These are phyloP conservation scores for Colletotrichum tanaceti DNA, from an alignment of 2,329 filamentous ascomycete species.

Conservation along the genomic window DNA sequence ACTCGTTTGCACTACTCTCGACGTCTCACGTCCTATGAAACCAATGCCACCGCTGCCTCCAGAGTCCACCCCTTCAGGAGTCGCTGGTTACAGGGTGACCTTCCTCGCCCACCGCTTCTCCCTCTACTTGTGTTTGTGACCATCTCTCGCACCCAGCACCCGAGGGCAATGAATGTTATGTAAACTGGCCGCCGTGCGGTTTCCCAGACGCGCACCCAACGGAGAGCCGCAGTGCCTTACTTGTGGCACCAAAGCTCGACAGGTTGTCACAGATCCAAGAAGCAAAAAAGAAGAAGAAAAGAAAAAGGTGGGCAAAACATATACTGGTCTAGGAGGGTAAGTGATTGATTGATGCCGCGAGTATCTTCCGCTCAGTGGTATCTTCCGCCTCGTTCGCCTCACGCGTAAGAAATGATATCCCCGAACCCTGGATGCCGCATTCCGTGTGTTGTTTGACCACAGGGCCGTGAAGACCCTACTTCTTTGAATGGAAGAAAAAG, in stretches of 20 bases:
- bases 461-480: background rate
- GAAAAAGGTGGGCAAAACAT: background rate
- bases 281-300: background rate
- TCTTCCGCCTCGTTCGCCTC: slow-evolving; percentile 25
- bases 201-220: background rate
- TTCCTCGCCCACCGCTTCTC: slow-evolving; percentile 1
- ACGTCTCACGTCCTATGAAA: background rate
- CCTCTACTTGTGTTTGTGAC: background rate
- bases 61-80: too few relatives aligned
- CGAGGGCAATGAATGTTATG: background rate
- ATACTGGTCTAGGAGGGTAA: background rate
- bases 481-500: slow-evolving; percentile 5
- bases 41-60: slow-evolving; percentile 5
- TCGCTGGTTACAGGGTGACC: background rate
- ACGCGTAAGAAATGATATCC: background rate
- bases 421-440: slow-evolving; percentile 9
- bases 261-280: background rate
- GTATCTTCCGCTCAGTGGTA: slow-evolving; percentile 29
- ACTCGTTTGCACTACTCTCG: slow-evolving; percentile 8
- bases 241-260: background rate
- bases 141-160: background rate
- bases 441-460: too few relatives aligned
- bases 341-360: slow-evolving; percentile 5
- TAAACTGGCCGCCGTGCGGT: background rate
- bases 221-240: background rate